These are phyloP conservation scores for Aspergillus sp. DNA, from an alignment of 2,329 filamentous ascomycete species.

Conservation along the genomic window DNA sequence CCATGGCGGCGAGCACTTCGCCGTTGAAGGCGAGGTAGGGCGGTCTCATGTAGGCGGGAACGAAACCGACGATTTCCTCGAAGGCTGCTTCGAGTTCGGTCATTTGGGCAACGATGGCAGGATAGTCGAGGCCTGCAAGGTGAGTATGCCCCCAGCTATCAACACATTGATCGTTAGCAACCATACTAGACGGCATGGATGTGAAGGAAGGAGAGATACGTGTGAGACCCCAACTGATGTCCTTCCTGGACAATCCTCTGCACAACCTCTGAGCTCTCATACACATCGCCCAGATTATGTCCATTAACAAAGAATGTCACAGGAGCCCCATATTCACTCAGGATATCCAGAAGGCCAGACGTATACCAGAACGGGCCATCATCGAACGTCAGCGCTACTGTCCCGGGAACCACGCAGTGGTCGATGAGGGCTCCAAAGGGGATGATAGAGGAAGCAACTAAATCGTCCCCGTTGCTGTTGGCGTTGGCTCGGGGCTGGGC, in stretches of 20 bases:
- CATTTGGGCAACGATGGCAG: constrained; percentile 33
- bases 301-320: constrained; percentile 58
- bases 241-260: constrained; percentile 29
- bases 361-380: constrained; percentile 57
- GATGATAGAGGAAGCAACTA: constrained; percentile 2
- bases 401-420: constrained; percentile 38
- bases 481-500: neutral
- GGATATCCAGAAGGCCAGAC: constrained; percentile 48
- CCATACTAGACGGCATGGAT: neutral
- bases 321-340: constrained; percentile 48
- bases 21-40: constrained; percentile 35
- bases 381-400: constrained; percentile 57
- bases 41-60: constrained; percentile 43
- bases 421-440: constrained; percentile 38
- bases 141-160: constrained; percentile 34
- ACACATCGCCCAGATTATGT: constrained; percentile 27
- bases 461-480: neutral
- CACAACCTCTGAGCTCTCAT: constrained; percentile 19
- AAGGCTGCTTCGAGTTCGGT: constrained; percentile 34
- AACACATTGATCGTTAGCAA: neutral
- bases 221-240: constrained; percentile 42
- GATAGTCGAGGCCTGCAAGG: constrained; percentile 26
- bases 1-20: constrained; percentile 28
- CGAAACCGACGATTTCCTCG: constrained; percentile 33
- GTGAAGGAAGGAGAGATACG: constrained; percentile 18